phyloP scores from a whole-genome alignment of 768 basidiomycete genomes.

The Phlebiopsis gigantea region DNA sequence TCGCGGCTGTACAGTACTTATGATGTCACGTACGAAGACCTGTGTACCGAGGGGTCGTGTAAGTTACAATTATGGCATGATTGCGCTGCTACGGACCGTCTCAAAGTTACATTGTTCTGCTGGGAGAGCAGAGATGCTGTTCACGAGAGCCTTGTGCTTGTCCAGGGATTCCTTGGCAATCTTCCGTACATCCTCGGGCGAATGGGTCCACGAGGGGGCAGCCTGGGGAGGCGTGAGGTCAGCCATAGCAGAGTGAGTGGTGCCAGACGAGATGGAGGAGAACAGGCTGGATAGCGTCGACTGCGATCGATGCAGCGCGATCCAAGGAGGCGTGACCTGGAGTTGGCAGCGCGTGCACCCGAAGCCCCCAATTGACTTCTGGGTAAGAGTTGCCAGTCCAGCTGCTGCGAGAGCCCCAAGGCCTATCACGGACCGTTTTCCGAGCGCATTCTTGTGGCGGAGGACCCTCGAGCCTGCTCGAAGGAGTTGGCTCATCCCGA shows the following conservation, averaged over 20 bases:
- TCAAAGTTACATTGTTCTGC: conserved; percentile 57
- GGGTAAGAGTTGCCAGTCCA: conserved; percentile 14
- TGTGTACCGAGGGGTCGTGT: conserved; percentile 21
- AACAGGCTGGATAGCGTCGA: conserved; percentile 22
- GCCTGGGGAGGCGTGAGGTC: conserved; percentile 58
- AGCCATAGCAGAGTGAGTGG: conserved; percentile 30
- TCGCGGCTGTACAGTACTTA: conserved; percentile 6
- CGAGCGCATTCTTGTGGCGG: background rate
- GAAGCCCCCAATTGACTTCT: conserved; percentile 9
- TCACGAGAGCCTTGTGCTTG: conserved; percentile 46
- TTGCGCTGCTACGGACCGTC: conserved; percentile 41
- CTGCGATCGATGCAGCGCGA: conserved; percentile 21
- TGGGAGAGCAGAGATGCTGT: conserved; percentile 55
- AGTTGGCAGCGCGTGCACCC: conserved; percentile 11
- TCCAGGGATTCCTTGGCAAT: conserved; percentile 57
- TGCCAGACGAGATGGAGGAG: conserved; percentile 16
- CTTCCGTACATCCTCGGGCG: conserved; percentile 50
- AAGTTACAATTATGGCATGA: background rate
- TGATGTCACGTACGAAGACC: conserved; percentile 62
- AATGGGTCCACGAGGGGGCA: conserved; percentile 62
- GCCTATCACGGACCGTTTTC: conserved; percentile 9
- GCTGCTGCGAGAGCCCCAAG: conserved; percentile 15
- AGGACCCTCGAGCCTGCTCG: conserved; percentile 9
- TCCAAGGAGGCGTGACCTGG: conserved; percentile 11
- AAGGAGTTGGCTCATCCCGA: conserved; percentile 8